A percentile compares a stretch with the other conserved stretches of the same genome.
These are phyloP conservation scores for Pythium chondricola DNA, from an alignment of 352 stramenopile genomes.

Conservation along the genomic window DNA sequence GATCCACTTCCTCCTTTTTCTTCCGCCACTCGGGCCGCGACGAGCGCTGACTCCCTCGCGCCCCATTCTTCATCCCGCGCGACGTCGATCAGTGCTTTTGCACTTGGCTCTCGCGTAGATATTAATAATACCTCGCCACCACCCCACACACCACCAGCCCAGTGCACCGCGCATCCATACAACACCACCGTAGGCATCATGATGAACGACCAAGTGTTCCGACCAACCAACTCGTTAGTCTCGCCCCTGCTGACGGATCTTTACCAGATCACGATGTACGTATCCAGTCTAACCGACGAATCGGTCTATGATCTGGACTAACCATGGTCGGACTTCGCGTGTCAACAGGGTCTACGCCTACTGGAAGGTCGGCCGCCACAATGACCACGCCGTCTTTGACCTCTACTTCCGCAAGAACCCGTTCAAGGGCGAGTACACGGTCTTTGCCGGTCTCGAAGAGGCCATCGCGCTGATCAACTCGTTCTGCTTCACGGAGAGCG, in stretches of 20 bases:
- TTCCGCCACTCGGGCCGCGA: background rate
- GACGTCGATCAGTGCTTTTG: too few species aligned
- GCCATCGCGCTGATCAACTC: slow-evolving; percentile 89
- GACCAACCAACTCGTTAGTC: slow-evolving; percentile 92
- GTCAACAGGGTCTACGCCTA: slow-evolving; percentile 97
- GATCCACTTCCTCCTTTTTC: slow-evolving; percentile 6
- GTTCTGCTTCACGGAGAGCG: slow-evolving; percentile 90
- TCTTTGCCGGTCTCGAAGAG: slow-evolving; percentile 92
- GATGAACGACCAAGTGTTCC: slow-evolving; percentile 39
- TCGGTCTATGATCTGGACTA: slow-evolving; percentile 4
- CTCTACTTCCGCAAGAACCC: slow-evolving; percentile 99
- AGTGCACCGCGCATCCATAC: background rate
- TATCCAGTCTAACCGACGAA: background rate
- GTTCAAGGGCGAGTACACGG: slow-evolving; percentile 96
- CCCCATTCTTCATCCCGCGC: slow-evolving; percentile 5
- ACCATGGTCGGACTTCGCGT: slow-evolving; percentile 3
- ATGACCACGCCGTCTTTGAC: slow-evolving; percentile 92
- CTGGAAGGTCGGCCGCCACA: slow-evolving; percentile 94
- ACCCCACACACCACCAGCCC: background rate
- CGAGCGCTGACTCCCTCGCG: background rate
- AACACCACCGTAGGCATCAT: slow-evolving; percentile 11
- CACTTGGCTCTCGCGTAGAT: slow-evolving; percentile 5
- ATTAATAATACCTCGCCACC: background rate
- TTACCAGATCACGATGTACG: slow-evolving; percentile 94
- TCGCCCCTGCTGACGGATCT: slow-evolving; percentile 96